Percentiles rank a stretch among this genome's conserved stretches.
These are phyloP conservation scores for Lindgomyces ingoldianus DNA, from an alignment of 495 filamentous ascomycete genomes.

Conservation along the genomic window DNA sequence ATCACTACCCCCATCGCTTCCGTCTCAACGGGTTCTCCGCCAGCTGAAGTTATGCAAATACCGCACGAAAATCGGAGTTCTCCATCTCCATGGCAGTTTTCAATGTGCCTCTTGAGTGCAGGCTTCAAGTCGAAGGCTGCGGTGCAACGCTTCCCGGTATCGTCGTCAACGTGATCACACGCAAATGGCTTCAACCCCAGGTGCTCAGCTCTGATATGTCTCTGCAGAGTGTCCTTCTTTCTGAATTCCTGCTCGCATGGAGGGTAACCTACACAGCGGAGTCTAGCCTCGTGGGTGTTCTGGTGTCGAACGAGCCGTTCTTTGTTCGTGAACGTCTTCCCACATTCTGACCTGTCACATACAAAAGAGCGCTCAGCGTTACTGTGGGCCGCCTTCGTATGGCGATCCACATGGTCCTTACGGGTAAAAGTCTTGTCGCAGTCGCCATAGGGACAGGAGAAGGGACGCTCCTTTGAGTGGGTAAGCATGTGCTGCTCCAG, in stretches of 20 bases:
- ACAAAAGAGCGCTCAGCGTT: constrained; percentile 61
- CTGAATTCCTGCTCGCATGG: constrained; percentile 79
- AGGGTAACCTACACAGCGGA: constrained; percentile 66
- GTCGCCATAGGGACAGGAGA: constrained; percentile 62
- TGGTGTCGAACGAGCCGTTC: constrained; percentile 62
- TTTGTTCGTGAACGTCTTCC: constrained; percentile 75
- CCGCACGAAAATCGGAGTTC: constrained; percentile 63
- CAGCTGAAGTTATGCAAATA: constrained; percentile 54
- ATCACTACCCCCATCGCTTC: constrained; percentile 5
- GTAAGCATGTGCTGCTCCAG: constrained; percentile 75
- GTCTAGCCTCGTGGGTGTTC: constrained; percentile 44
- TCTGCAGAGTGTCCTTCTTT: constrained; percentile 82
- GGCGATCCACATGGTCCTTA: constrained; percentile 76
- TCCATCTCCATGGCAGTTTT: constrained; percentile 63
- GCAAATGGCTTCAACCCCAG: constrained; percentile 65
- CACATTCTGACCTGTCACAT: constrained; percentile 71
- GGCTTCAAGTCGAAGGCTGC: constrained; percentile 70
- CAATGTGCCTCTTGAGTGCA: constrained; percentile 69
- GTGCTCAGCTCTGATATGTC: constrained; percentile 75
- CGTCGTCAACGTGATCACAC: constrained; percentile 61
- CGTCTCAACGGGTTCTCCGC: constrained; percentile 32
- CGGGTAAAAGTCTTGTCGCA: constrained; percentile 84
- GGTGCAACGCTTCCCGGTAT: constrained; percentile 60
- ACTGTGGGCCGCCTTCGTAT: constrained; percentile 79
- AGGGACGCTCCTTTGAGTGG: constrained; percentile 77